A percentile compares a stretch with the other conserved stretches of the same genome.
phyloP scores from a whole-genome alignment of 2,329 filamentous ascomycete genomes.

The Aspergillus sp. region DNA sequence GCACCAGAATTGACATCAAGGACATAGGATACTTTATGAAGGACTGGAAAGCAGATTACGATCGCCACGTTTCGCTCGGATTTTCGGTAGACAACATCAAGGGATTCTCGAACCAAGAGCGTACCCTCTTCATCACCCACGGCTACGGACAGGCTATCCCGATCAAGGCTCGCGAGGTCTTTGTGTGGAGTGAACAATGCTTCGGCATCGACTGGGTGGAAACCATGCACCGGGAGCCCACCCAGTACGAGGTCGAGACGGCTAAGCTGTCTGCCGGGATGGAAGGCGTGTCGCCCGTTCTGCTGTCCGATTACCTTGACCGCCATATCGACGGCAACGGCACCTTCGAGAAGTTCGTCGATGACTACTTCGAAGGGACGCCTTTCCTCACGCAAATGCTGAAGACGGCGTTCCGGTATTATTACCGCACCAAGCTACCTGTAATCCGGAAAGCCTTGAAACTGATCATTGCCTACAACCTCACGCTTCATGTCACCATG shows the following conservation, averaged over 20 bases:
- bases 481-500: conserved; percentile 90
- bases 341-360: conserved; percentile 85
- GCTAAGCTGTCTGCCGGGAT: conserved; percentile 81
- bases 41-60: conserved; percentile 96
- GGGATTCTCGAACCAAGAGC: conserved; percentile 57
- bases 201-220: conserved; percentile 94
- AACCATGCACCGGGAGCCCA: conserved; percentile 62
- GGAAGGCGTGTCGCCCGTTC: conserved; percentile 71
- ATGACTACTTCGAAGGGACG: conserved; percentile 92
- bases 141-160: conserved; percentile 90
- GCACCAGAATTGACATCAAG: conserved; percentile 97
- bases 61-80: conserved; percentile 75
- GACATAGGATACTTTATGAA: conserved; percentile 98
- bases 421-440: conserved; percentile 74
- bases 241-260: conserved; percentile 76
- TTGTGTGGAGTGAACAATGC: conserved; percentile 81
- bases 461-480: conserved; percentile 88
- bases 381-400: conserved; percentile 92
- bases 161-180: conserved; percentile 88
- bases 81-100: conserved; percentile 95
- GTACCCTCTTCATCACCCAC: conserved; percentile 83
- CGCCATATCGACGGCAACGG: conserved; percentile 86
- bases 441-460: conserved; percentile 94
- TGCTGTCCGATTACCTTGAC: conserved; percentile 85
- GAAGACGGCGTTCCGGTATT: conserved; percentile 91